Percentiles rank a stretch among this genome's conserved stretches.
These are phyloP conservation scores for Immersiella caudata DNA, from an alignment of 495 filamentous ascomycete species.

Conservation along the genomic window DNA sequence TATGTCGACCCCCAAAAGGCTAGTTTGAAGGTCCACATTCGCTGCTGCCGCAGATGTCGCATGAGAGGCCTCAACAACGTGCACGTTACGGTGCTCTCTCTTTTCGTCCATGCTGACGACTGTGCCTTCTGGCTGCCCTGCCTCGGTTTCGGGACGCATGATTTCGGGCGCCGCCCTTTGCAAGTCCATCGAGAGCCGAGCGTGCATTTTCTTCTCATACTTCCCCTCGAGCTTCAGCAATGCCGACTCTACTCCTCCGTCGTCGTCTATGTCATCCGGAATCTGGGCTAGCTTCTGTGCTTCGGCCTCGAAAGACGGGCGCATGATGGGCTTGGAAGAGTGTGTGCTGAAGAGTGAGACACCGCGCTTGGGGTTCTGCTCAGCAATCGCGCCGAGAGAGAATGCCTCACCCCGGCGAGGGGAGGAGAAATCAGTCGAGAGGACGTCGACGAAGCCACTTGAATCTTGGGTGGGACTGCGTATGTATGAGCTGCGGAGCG, in stretches of 20 bases:
- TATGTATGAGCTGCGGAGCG: constrained; percentile 63
- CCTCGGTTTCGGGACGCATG: constrained; percentile 16
- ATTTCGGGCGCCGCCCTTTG: constrained; percentile 26
- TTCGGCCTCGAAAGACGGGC: constrained; percentile 87
- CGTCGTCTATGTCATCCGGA: constrained; percentile 78
- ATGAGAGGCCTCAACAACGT: constrained; percentile 42
- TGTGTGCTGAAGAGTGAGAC: constrained; percentile 72
- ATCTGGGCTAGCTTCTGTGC: constrained; percentile 86
- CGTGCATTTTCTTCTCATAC: constrained; percentile 58
- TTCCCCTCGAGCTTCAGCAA: constrained; percentile 91
- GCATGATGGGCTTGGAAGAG: constrained; percentile 73
- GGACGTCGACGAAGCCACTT: constrained; percentile 49
- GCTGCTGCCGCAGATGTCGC: constrained; percentile 30
- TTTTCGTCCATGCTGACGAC: constrained; percentile 43
- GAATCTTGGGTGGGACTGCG: constrained; percentile 42
- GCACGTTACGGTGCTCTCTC: constrained; percentile 49
- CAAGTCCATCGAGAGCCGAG: constrained; percentile 45
- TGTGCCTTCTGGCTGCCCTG: constrained; percentile 23
- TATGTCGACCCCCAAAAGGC: constrained; percentile 28
- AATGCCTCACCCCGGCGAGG: constrained; percentile 47
- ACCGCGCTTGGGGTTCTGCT: constrained; percentile 45
- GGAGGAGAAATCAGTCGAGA: constrained; percentile 45
- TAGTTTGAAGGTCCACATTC: constrained; percentile 26
- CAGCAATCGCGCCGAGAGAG: constrained; percentile 62
- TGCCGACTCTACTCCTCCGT: constrained; percentile 92